Conservation (phyloP, 176 grass and related monocot species). For the Rhynchospora pubera region DNA sequence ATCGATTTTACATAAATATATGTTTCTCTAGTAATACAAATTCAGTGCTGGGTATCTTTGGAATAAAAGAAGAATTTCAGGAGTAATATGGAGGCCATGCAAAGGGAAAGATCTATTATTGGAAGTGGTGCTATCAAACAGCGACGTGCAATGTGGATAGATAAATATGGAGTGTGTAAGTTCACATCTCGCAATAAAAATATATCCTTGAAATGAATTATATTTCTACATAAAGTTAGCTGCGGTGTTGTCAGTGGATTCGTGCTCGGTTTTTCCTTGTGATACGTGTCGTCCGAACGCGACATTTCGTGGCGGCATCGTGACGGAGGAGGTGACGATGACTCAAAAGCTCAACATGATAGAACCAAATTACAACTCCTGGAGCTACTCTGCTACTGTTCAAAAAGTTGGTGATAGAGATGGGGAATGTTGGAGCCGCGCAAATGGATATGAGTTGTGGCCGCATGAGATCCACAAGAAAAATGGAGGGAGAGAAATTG, state of each 20-base stretch:
- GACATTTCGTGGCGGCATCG: not conserved
- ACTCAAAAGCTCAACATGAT: not conserved
- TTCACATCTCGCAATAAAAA: constrained; percentile 11
- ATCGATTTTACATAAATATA: not conserved
- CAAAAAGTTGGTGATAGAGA: constrained; percentile 16
- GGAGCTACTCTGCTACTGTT: not conserved
- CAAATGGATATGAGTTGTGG: constrained; percentile 8
- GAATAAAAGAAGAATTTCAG: constrained; percentile 1
- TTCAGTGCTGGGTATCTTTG: not conserved
- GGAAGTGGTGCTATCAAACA: constrained; percentile 10
- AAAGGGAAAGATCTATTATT: constrained; percentile 21
- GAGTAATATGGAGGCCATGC: constrained; percentile 1
- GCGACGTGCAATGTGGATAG: constrained; percentile 12
- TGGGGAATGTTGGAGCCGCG: constrained; percentile 6
- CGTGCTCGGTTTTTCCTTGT: constrained; percentile 2
- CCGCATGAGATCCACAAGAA: constrained; percentile 17
- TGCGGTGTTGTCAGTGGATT: not conserved
- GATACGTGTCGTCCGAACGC: not conserved
- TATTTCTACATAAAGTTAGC: not conserved
- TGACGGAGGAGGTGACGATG: constrained; percentile 8
- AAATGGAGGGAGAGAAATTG: constrained; percentile 3
- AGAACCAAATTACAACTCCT: not conserved
- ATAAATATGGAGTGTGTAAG: constrained; percentile 17
- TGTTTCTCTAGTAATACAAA: not conserved
- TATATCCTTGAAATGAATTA: not conserved